Evolutionary conservation across 106 monocot genomes (phyloP), one percentile per base, ranked within the genome.

Genomic region (Triglochin maritima): DNA sequence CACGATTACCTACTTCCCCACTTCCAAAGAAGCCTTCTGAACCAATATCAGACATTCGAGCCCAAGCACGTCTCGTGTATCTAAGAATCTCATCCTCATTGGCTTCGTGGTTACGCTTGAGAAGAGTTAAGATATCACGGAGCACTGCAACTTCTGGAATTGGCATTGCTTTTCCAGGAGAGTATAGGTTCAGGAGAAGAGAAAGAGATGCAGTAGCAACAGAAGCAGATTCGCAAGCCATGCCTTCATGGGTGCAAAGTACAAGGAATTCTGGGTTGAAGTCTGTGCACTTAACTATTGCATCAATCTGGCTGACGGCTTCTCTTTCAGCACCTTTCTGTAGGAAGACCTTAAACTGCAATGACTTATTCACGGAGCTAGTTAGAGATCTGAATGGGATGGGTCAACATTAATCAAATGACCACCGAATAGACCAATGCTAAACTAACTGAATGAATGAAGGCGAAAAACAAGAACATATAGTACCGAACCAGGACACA

Each of bases 241-340:
- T 86, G 41, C 91, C 90, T 51, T 98, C 96, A 53, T 98, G 96
- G 42, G 88, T 69, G 29, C 86, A 80, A 52, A 98, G 83, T 4
- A 86, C 82, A 62, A 98, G 85, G 59, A 80, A 98, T 56, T 98
- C 88, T 5, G 96, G 86, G 46, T 81, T 78, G 82, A 98, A 98
- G 78, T 98, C 96, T 10, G 79, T 56, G 69, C 82, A 84, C 44
- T 69, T 77, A 46, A 92, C 53, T 86, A 91, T 88, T 15, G 86
- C 54, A 63, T 91, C 76, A 70, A 91, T 76, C 79, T 88, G 84
- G 56, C 71, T 77, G 55, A 86, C 84, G 17, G 91, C 96, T 64
- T 86, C 78, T 69, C 79, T 81, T 49, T 86, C 88, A 44, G 88
- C 88, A 47, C 76, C 79, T 77, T 80, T 88, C 79, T 84, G 90